A percentile compares a stretch with the other conserved stretches of the same genome.
Conservation (phyloP, 23 red algal genomes). For the Gracilaria gracilis region DNA sequence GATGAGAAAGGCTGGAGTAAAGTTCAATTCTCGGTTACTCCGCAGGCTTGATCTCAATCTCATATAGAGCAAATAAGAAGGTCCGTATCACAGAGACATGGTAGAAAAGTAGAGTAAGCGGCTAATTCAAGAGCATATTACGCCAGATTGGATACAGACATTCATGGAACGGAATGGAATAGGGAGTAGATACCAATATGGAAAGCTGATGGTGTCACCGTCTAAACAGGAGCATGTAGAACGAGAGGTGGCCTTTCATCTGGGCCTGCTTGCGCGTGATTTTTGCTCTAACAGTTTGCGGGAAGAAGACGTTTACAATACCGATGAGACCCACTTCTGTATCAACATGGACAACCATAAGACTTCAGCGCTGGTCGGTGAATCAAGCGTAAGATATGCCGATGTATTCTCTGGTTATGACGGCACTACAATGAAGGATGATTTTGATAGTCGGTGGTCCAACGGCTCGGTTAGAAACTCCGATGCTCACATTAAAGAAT, state of each 20-base stretch:
- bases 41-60: not conserved
- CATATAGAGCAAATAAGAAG: no score
- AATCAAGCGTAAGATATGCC: no score
- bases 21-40: not conserved
- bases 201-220: no score
- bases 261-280: not conserved
- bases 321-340: not conserved
- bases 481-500: slow-evolving; percentile 10
- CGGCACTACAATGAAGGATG: slow-evolving; percentile 2
- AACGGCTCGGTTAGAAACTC: not conserved
- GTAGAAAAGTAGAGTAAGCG: not conserved
- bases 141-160: not conserved
- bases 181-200: not conserved
- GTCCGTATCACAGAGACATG: not conserved
- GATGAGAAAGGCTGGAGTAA: slow-evolving; percentile 18
- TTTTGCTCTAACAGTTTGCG: not conserved
- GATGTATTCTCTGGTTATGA: no score
- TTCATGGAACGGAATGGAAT: not conserved
- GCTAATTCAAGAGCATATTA: not conserved
- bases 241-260: slow-evolving; percentile 12
- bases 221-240: no score
- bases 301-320: not conserved
- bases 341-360: no score
- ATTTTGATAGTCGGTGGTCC: not conserved
- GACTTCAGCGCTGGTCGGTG: no score